Evolutionary conservation across 768 basidiomycete species (phyloP), one percentile per base, ranked within the genome.

Genomic region (Leucosporidium scottii): DNA sequence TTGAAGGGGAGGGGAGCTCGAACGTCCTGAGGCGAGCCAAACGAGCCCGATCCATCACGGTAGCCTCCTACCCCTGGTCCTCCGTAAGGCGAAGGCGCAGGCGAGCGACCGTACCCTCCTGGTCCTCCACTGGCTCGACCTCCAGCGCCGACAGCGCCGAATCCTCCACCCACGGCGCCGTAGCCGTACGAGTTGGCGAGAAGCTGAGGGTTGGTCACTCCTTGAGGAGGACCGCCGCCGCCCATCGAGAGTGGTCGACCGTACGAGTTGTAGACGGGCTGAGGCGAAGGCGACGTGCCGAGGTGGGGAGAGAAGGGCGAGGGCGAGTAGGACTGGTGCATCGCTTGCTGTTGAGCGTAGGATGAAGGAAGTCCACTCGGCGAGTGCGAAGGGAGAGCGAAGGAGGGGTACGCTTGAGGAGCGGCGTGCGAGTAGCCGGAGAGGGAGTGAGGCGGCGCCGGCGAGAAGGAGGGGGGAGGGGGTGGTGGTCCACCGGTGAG

Each of bases 171-270:
- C 5, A 62, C 59, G 0, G 67, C 63, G 20, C 71, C 71, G 62
- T 66, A 68, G 10, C 59, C 55, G 2, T 58, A 58, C 23, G 61
- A 70, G 36, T 49, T 65, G 30, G 71, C 71, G 54, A 72, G 56
- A n/a, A 72, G 62, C 2, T 67, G 67, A 13, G 71, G 71, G 60
- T 72, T 72, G 23, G 71, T 72, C 64, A 72, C 66, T 25, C 61
- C 61, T 49, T 62, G 61, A 23, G 59, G 58, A 9, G 69, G 59
- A 17, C 36, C 44, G 28, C 44, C 25, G n/a, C 47, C 27, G 48
- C 49, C 23, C 48, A 57, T 25, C 51, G 50, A 44, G n/a, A 58
- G 15, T 50, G 70, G 36, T 39, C 57, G 58, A 61, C 67, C 53
- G 59, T 63, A 61, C 25, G 51, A 28, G 25, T 58, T 23, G 50